Evolutionary conservation across 176 grass and related monocot species (phyloP).

Genomic region (Paspalum vaginatum): DNA sequence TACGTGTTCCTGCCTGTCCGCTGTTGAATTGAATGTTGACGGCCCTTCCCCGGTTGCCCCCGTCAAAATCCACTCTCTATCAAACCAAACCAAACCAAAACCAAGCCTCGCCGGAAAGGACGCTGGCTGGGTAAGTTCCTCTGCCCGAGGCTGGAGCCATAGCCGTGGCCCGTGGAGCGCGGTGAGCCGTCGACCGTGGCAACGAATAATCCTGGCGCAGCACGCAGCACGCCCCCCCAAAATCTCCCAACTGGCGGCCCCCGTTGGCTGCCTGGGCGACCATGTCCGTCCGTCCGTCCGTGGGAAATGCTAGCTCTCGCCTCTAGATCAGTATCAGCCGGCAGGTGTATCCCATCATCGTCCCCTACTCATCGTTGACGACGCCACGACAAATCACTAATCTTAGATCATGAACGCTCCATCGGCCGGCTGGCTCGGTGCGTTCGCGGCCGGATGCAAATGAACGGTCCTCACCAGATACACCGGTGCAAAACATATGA

Average conservation of each 20-base stretch:
- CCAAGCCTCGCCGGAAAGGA: not conserved
- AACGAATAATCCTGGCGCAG: not conserved
- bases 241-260: not conserved
- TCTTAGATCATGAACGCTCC: too few species aligned
- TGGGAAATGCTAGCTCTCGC: not conserved
- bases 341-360: too few species aligned
- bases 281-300: constrained; percentile 30
- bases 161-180: too few species aligned
- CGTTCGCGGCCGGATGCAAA: too few species aligned
- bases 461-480: too few species aligned
- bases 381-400: too few species aligned
- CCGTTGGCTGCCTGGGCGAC: not conserved
- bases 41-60: not conserved
- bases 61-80: not conserved
- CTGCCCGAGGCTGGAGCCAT: too few species aligned
- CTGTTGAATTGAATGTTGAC: not conserved
- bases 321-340: not conserved
- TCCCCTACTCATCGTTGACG: too few species aligned
- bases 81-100: not conserved
- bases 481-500: too few species aligned
- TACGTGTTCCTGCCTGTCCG: not conserved
- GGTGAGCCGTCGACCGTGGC: constrained; percentile 10
- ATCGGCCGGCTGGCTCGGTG: too few species aligned
- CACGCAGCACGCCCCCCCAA: too few species aligned
- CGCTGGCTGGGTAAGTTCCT: too few species aligned